Evolutionary conservation across 2,329 filamentous ascomycete genomes (phyloP).

Genomic region (Ophiocordyceps sinensis): DNA sequence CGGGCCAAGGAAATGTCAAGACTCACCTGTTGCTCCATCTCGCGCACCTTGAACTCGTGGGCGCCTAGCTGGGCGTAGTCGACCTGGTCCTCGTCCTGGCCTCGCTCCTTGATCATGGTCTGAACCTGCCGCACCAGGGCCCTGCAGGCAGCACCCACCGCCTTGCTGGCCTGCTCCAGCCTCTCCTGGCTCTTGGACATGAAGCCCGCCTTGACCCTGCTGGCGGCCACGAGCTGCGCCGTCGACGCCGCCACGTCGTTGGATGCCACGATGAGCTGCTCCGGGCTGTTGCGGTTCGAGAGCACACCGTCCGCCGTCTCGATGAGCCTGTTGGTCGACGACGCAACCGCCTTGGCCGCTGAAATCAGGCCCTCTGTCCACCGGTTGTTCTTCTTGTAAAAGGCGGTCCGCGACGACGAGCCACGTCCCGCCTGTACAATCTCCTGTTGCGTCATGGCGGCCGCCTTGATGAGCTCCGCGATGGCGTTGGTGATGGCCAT

Average conservation of each 20-base stretch:
- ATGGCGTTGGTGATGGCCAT: conserved; percentile 91
- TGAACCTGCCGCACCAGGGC: conserved; percentile 86
- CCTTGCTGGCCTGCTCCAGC: conserved; percentile 81
- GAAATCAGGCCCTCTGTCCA: conserved; percentile 98
- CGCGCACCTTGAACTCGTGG: conserved; percentile 95
- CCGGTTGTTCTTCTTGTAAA: conserved; percentile 99
- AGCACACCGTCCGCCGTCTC: conserved; percentile 96
- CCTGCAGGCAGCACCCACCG: conserved; percentile 79
- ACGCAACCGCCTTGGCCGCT: conserved; percentile 88
- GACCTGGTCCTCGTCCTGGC: conserved; percentile 65
- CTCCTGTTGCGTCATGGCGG: conserved; percentile 84
- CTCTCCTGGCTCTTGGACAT: conserved; percentile 95
- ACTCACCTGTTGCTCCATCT: conserved; percentile 97
- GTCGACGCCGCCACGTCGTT: conserved; percentile 95
- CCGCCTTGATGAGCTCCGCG: conserved; percentile 85
- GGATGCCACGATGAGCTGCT: conserved; percentile 94
- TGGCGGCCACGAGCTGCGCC: conserved; percentile 89
- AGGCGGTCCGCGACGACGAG: conserved; percentile 74
- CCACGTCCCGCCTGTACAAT: conserved; percentile 90
- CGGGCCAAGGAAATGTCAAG: conserved; percentile 14
- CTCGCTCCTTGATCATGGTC: conserved; percentile 78
- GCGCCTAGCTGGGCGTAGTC: conserved; percentile 81
- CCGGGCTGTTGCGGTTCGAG: conserved; percentile 78
- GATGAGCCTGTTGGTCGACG: conserved; percentile 88
- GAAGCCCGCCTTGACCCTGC: conserved; percentile 91